Evolutionary conservation across 768 basidiomycete genomes (phyloP), one percentile per base, ranked within the genome.

Genomic region (Tylopilus felleus): DNA sequence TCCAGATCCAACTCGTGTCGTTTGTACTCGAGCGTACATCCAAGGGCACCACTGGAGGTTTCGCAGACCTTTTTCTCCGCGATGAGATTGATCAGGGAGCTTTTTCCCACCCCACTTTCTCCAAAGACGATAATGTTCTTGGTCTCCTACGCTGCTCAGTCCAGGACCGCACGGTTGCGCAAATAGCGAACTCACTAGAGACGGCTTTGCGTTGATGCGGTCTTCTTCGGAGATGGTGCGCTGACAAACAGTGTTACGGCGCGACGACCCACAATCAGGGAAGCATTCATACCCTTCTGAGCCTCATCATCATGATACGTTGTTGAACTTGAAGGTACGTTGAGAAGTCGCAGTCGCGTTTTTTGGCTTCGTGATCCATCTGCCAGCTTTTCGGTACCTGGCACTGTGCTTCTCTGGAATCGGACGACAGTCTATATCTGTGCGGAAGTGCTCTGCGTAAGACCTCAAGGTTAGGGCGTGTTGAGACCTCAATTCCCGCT

Each of bases 21-120:
- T 8, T 41, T 58, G 40, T 56, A 65, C 17, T 65, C 48, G 9
- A 76, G 70, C 2, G 77, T 77, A 49, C 70, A 74, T 4, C 76
- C 75, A 0, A 56, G 47, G 1, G 71, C 68, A 5, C 63, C 58
- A 38, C 66, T 71, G 7, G 74, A 75, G 14, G 65, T 65, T 13
- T 49, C 46, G 1, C 71, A 72, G 16, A 63, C 46, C 14, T 59
- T 59, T 7, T 36, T 6, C 9, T 66, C 68, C 3, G 62, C 65
- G 21, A 79, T 53, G 61, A 79, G 65, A 55, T 77, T 79, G 53
- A 79, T 63, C n/a, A 78, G 54, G 13, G 74, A 75, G 54, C 77
- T 79, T 57, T 79, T 78, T 16, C 73, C 72, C 46, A 67, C 54
- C 14, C 77, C 76, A 2, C 67, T 66, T 48, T 77, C 75, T 16